A percentile compares a stretch with the other conserved stretches of the same genome.
phyloP scores from a whole-genome alignment of 495 filamentous ascomycete species.

The Penicillium egyptiacum region DNA sequence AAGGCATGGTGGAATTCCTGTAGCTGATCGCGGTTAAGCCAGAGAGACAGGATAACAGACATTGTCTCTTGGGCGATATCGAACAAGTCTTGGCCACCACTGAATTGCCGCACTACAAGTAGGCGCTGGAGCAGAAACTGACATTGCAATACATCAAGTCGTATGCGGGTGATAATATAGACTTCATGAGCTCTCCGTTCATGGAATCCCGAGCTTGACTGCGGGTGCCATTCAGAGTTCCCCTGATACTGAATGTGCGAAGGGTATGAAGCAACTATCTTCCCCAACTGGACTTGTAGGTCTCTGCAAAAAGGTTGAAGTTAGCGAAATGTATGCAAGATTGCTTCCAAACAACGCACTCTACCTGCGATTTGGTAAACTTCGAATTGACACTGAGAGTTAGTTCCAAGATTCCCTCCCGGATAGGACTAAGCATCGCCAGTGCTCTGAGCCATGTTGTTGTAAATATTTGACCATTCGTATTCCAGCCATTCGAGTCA shows the following conservation, averaged over 20 bases:
- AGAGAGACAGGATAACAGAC: not conserved
- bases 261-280: not conserved
- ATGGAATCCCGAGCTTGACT: not conserved
- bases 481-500: not conserved
- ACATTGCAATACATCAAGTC: not conserved
- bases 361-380: not conserved
- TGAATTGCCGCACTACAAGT: not conserved
- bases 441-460: not conserved
- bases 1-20: not conserved
- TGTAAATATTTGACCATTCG: not conserved
- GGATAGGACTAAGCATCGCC: not conserved
- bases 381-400: not conserved
- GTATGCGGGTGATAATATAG: not conserved
- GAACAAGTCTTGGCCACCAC: conserved; percentile 1
- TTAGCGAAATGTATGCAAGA: not conserved
- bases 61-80: conserved; percentile 1
- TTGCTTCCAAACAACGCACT: not conserved
- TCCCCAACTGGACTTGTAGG: not conserved
- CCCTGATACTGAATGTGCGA: not conserved
- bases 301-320: not conserved
- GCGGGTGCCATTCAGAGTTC: not conserved
- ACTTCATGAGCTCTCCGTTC: not conserved
- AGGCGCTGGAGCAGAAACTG: not conserved
- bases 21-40: not conserved
- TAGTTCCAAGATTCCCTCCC: not conserved